Conservation (phyloP, 2,329 filamentous ascomycete genomes). For the Epichloe aotearoae region DNA sequence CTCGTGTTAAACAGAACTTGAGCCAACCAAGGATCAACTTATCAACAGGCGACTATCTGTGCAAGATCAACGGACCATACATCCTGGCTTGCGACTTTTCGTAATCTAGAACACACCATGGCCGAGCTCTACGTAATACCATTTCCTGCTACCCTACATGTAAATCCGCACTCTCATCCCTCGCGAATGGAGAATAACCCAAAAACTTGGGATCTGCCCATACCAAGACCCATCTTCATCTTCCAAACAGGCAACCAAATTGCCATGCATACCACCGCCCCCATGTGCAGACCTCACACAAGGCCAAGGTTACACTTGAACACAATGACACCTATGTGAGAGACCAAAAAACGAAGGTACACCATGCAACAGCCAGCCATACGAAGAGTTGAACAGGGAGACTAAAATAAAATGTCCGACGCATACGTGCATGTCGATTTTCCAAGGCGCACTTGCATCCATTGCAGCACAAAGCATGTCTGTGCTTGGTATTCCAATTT, state of each 20-base stretch:
- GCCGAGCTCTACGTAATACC: no score
- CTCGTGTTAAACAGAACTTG: not conserved
- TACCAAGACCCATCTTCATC: no score
- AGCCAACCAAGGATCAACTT: not conserved
- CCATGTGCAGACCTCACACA: not conserved
- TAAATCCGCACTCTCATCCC: no score
- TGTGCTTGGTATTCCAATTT: not conserved
- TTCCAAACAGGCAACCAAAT: not conserved
- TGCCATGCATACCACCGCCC: not conserved
- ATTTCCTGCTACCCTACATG: no score
- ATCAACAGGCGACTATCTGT: not conserved
- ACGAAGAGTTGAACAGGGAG: not conserved
- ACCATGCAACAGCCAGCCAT: not conserved
- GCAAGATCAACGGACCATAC: not conserved
- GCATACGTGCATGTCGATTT: slow-evolving; percentile 1
- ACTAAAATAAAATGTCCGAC: not conserved
- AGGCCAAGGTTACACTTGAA: not conserved
- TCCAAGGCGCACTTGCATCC: not conserved
- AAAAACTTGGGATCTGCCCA: no score
- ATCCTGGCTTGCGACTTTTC: not conserved
- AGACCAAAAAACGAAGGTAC: not conserved
- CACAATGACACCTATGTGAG: not conserved
- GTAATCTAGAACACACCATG: no score
- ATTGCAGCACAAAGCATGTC: not conserved
- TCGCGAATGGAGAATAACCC: no score